Percentiles rank a stretch among this genome's conserved stretches.
phyloP scores from a whole-genome alignment of 2,329 filamentous ascomycete species.

The Ceratocystis cacaofunesta region DNA sequence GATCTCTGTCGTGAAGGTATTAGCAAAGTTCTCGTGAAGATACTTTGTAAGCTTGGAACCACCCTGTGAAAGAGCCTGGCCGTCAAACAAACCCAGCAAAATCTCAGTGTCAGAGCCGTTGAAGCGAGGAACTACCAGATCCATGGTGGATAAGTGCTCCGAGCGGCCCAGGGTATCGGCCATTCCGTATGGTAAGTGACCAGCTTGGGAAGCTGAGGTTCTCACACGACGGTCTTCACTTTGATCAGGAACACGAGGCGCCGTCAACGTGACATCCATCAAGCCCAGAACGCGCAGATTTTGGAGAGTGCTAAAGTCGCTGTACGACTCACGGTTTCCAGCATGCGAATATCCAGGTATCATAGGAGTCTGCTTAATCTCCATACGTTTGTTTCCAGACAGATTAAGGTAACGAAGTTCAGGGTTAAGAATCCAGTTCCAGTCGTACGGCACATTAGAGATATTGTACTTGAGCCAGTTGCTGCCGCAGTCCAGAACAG shows the following conservation, averaged over 20 bases:
- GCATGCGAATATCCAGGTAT: conserved; percentile 25
- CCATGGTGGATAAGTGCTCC: conserved; percentile 88
- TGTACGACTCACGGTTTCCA: conserved; percentile 32
- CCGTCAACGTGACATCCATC: conserved; percentile 95
- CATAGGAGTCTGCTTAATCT: conserved; percentile 66
- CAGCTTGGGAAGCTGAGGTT: conserved; percentile 89
- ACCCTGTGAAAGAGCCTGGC: conserved; percentile 71
- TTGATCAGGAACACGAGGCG: conserved; percentile 88
- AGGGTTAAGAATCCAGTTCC: conserved; percentile 99
- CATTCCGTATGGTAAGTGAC: conserved; percentile 89
- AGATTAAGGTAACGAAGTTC: conserved; percentile 90
- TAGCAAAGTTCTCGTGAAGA: conserved; percentile 86
- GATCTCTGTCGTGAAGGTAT: conserved; percentile 69
- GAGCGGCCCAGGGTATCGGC: conserved; percentile 85
- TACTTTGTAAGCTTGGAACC: conserved; percentile 95
- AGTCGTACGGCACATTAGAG: conserved; percentile 96
- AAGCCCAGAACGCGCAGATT: conserved; percentile 80
- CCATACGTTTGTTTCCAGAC: conserved; percentile 88
- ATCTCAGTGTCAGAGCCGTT: conserved; percentile 81
- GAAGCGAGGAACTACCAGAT: conserved; percentile 87
- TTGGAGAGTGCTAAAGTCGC: conserved; percentile 73
- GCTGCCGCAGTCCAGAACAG: conserved; percentile 85
- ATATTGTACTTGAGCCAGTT: conserved; percentile 97
- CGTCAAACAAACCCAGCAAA: conserved; percentile 89
- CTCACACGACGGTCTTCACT: conserved; percentile 88